Base-by-base conservation (phyloP, 805 yeast genomes). In the Kregervanrija pseudodelftensis region DNA sequence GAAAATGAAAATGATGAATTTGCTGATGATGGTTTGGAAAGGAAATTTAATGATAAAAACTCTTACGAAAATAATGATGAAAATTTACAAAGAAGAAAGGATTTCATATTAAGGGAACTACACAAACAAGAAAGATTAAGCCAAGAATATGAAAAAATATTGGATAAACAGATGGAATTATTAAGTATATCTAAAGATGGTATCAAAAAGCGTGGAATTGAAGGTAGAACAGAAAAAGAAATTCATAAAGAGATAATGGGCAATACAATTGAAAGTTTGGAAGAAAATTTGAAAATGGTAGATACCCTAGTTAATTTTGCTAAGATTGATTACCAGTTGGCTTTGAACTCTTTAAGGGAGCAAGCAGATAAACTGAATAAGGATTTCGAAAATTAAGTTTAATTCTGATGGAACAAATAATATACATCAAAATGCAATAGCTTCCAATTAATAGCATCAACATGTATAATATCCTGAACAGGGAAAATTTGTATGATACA, bases 111-210 rank as follows among this genome's bases (percentile, higher is more conserved):
- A 14, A 44, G 63, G 31, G 59, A 58, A 34, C 50, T 66, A 5
- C 67, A 68, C 33, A 54, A 66, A 41, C 63, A 66, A 44, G 68
- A 65, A 34, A 62, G 48, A 41, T 11, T 62, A 3, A 44, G 56
- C 3, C 45, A 51, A 13, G 58, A 54, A 28, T 64, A 60, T 55
- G 59, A 62, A 32, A 30, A 30, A 0, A 31, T 61, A 0, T 42
- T 67, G 5, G 51, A 50, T 4, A 59, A 58, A 46, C 61, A 65
- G 40, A 49, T 59, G 38, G 58, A 57, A 4, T 39, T 66, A 15
- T 37, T 67, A 14, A 52, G 52, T 4, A 36, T 55, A 12, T 39
- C 59, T 3, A 50, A 41, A 15, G 41, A 42, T 22, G 28, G 28
- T 5, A 22, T 22, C 7, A 22, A 22, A 22, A 11, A 53, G 51